Conservation (phyloP, 805 yeast species). For the Pichia occidentalis region DNA sequence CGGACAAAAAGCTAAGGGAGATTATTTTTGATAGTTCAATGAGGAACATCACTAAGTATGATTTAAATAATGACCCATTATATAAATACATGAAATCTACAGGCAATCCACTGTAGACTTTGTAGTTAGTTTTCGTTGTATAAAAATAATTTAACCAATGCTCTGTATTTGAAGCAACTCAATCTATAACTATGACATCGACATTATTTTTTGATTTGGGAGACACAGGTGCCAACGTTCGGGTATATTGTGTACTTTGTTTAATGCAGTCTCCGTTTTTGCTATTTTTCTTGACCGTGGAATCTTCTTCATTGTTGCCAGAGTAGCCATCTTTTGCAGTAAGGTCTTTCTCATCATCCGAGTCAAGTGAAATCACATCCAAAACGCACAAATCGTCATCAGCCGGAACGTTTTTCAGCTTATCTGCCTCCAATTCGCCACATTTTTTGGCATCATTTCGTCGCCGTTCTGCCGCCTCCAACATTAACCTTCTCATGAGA, state of each 20-base stretch:
- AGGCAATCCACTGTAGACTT: conserved; percentile 28
- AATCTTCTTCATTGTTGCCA: background rate
- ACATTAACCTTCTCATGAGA: conserved; percentile 37
- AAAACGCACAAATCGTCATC: conserved; percentile 40
- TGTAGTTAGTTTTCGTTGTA: background rate
- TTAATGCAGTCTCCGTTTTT: no score
- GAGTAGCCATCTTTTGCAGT: background rate
- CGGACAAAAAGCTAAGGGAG: conserved; percentile 58
- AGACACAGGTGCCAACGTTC: no score
- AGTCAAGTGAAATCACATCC: conserved; percentile 22
- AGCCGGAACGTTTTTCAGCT: conserved; percentile 31
- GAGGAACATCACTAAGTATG: conserved; percentile 39
- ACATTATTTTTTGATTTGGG: background rate
- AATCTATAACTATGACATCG: conserved; percentile 8
- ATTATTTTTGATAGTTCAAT: conserved; percentile 43
- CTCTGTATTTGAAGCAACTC: conserved; percentile 2
- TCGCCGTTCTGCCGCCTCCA: conserved; percentile 61
- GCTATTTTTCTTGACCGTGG: background rate
- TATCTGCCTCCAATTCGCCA: conserved; percentile 19
- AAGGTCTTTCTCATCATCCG: conserved; percentile 11
- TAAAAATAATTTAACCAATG: no score
- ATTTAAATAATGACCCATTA: conserved; percentile 53
- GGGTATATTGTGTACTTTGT: no score
- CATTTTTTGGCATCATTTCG: conserved; percentile 48
- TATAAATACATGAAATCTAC: conserved; percentile 37